Conservation (phyloP, 345 rosid genomes). For the Eucalyptus lansdowneana region DNA sequence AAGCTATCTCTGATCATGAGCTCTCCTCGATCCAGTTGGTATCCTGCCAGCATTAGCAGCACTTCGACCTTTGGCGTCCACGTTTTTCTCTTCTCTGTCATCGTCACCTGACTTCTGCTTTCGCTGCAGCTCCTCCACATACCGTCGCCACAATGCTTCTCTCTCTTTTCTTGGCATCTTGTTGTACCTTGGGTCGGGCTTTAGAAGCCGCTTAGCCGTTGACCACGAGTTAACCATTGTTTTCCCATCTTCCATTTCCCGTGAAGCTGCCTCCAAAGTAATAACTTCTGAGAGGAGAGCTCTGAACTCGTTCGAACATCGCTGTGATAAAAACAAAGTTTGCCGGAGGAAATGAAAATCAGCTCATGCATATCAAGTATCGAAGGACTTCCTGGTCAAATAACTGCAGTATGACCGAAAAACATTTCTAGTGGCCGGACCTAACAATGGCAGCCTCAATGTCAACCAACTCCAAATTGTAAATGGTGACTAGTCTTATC, state of each 20-base stretch:
- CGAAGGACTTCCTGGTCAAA: not conserved
- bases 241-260: constrained; percentile 61
- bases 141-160: constrained; percentile 67
- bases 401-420: not conserved
- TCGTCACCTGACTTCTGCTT: constrained; percentile 36
- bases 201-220: constrained; percentile 65
- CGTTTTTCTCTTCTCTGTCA: constrained; percentile 31
- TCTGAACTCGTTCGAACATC: constrained; percentile 60
- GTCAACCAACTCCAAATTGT: not conserved
- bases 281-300: constrained; percentile 59
- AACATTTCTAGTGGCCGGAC: not conserved
- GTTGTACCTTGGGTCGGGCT: constrained; percentile 63
- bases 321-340: constrained; percentile 12
- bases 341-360: not conserved
- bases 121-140: constrained; percentile 46
- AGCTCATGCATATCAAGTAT: not conserved
- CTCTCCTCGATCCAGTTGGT: constrained; percentile 33
- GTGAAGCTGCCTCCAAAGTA: constrained; percentile 57
- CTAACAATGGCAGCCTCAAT: not conserved
- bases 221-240: constrained; percentile 89
- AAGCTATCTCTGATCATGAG: constrained; percentile 22
- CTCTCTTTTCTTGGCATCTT: constrained; percentile 86
- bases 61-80: constrained; percentile 31
- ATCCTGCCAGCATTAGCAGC: constrained; percentile 16
- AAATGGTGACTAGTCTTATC: not conserved